A percentile compares a stretch with the other conserved stretches of the same genome.
phyloP scores from a whole-genome alignment of 352 stramenopile species.

The Phytophthora sp. region DNA sequence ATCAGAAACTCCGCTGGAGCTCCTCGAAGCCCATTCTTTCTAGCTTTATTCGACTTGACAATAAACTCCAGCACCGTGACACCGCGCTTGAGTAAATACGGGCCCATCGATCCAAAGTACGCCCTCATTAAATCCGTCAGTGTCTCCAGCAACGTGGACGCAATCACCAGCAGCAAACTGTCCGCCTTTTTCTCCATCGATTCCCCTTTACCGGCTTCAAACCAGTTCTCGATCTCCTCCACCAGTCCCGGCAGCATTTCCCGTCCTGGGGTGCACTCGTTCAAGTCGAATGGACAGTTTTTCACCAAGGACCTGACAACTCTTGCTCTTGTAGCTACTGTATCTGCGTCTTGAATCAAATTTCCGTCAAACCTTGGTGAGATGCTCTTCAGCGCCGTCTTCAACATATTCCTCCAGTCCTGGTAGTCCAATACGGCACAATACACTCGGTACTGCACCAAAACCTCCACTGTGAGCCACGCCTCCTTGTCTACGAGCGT shows the following conservation, averaged over 20 bases:
- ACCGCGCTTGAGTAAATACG: slow-evolving; percentile 46
- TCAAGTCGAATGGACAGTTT: slow-evolving; percentile 71
- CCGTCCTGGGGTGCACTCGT: slow-evolving; percentile 1
- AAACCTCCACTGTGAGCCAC: slow-evolving; percentile 63
- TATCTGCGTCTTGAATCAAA: slow-evolving; percentile 25
- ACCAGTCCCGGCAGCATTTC: slow-evolving; percentile 49
- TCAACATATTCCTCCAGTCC: slow-evolving; percentile 58
- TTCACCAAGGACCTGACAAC: slow-evolving; percentile 55
- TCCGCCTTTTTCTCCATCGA: slow-evolving; percentile 38
- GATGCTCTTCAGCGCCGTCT: slow-evolving; percentile 61
- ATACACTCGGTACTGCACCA: slow-evolving; percentile 72
- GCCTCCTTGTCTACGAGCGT: slow-evolving; percentile 70
- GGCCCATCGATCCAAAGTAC: slow-evolving; percentile 54
- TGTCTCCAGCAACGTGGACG: slow-evolving; percentile 56
- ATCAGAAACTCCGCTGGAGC: slow-evolving; percentile 64
- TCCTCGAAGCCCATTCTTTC: slow-evolving; percentile 39
- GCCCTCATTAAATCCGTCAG: slow-evolving; percentile 52
- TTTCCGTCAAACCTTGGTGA: slow-evolving; percentile 28
- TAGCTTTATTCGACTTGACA: slow-evolving; percentile 60
- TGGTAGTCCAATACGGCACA: slow-evolving; percentile 62
- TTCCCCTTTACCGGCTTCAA: slow-evolving; percentile 33
- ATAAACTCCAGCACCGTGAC: slow-evolving; percentile 67
- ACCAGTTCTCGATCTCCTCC: slow-evolving; percentile 60
- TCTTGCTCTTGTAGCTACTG: slow-evolving; percentile 36
- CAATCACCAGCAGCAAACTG: slow-evolving; percentile 55